Evolutionary conservation across 73 alveolate species (phyloP).

Genomic region (Effrenium voratum): DNA sequence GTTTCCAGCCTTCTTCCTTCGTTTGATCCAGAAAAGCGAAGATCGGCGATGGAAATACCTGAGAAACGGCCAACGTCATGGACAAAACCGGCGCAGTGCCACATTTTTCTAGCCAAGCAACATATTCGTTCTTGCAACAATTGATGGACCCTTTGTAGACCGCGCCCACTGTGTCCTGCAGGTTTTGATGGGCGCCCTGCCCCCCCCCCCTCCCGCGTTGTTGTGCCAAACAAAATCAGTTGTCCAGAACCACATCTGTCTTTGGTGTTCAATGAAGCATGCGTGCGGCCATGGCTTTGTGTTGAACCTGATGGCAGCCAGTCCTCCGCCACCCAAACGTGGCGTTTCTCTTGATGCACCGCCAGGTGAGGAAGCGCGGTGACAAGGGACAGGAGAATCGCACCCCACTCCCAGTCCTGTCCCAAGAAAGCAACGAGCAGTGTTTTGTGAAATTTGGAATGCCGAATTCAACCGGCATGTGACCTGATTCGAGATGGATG

Average conservation of each 20-base stretch:
- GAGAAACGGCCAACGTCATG: neutral
- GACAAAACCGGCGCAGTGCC: neutral
- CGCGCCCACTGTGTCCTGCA: conserved; percentile 31
- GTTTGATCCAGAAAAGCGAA: conserved; percentile 77
- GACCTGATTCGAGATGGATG: neutral
- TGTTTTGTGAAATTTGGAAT: no score
- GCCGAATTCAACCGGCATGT: neutral
- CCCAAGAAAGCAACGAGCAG: neutral
- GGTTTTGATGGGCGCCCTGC: conserved; percentile 2
- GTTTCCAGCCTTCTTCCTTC: conserved; percentile 63
- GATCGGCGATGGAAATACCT: conserved; percentile 83
- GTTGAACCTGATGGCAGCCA: neutral
- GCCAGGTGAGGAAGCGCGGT: conserved; percentile 83
- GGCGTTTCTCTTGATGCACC: conserved; percentile 89
- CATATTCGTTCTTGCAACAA: conserved; percentile 72
- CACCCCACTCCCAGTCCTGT: conserved; percentile 82
- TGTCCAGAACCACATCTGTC: neutral
- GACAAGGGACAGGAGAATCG: conserved; percentile 32
- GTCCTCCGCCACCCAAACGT: conserved; percentile 84
- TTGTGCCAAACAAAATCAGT: neutral
- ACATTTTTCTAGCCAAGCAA: neutral
- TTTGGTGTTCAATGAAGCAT: no score
- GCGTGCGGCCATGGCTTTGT: neutral
- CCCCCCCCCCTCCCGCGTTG: conserved; percentile 34
- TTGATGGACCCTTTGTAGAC: conserved; percentile 45